These are phyloP conservation scores for Hypoxylon sp. DNA, from an alignment of 2,329 filamentous ascomycete species.

Conservation along the genomic window DNA sequence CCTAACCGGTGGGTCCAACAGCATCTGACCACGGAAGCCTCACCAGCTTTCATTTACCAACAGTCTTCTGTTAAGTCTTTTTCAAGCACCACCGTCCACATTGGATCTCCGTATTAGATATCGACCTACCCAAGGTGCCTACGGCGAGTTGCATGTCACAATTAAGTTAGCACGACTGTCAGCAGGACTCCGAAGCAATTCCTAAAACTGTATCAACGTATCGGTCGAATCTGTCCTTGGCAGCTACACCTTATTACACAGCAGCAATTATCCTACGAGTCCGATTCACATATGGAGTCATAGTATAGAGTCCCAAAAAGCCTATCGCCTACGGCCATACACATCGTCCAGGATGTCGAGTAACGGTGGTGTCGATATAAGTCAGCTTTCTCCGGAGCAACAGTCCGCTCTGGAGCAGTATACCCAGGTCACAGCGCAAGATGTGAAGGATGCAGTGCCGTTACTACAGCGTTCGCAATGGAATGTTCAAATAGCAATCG, in stretches of 20 bases:
- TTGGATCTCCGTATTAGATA: neutral
- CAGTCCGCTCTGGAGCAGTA: conserved; percentile 89
- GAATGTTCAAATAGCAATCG: conserved; percentile 98
- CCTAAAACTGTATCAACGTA: conserved; percentile 7
- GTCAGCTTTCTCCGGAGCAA: conserved; percentile 80
- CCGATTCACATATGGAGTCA: conserved; percentile 21
- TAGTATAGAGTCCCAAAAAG: conserved; percentile 3
- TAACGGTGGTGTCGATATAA: conserved; percentile 68
- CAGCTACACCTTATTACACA: neutral
- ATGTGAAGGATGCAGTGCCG: conserved; percentile 79
- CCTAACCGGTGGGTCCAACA: conserved; percentile 22
- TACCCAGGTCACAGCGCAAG: conserved; percentile 87
- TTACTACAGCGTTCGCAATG: conserved; percentile 89
- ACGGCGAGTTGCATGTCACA: conserved; percentile 1
- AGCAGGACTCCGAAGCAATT: conserved; percentile 13
- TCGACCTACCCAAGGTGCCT: neutral
- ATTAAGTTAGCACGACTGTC: neutral
- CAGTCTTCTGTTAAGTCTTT: neutral
- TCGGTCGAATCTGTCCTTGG: neutral
- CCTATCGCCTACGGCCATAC: conserved; percentile 4
- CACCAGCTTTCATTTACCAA: conserved; percentile 16
- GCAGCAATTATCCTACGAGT: neutral
- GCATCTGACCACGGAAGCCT: conserved; percentile 32
- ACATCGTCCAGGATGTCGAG: conserved; percentile 56
- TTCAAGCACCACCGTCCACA: too few relatives aligned